These are phyloP conservation scores for Pyrrhoderma lamaoense DNA, from an alignment of 1,284 basidiomycete genomes.

Conservation along the genomic window DNA sequence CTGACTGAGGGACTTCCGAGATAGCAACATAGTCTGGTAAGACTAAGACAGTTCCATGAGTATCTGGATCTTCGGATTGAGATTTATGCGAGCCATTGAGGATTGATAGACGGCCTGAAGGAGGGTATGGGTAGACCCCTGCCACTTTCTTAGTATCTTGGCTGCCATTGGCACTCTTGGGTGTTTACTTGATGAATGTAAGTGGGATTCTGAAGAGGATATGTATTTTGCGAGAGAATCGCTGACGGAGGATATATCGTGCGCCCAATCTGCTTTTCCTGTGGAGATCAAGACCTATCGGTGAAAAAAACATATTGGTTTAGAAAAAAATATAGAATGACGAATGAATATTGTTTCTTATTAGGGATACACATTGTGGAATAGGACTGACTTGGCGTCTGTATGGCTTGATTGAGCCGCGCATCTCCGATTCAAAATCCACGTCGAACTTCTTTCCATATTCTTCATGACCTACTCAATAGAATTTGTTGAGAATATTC, in stretches of 20 bases:
- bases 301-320: too few species aligned
- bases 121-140: constrained; percentile 52
- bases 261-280: constrained; percentile 80
- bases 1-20: constrained; percentile 55
- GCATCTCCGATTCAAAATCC: constrained; percentile 72
- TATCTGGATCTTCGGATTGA: constrained; percentile 46
- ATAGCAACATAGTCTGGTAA: constrained; percentile 88
- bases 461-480: constrained; percentile 54
- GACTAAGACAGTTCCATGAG: constrained; percentile 67
- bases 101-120: constrained; percentile 58
- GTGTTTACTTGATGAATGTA: constrained; percentile 24
- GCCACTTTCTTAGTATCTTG: constrained; percentile 22
- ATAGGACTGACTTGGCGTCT: constrained; percentile 64
- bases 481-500: constrained; percentile 8
- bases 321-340: too few species aligned
- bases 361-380: neutral
- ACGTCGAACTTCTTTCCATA: constrained; percentile 65
- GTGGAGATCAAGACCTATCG: constrained; percentile 88
- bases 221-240: constrained; percentile 65
- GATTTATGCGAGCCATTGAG: constrained; percentile 76
- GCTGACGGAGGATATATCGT: constrained; percentile 61
- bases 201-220: constrained; percentile 26
- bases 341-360: neutral
- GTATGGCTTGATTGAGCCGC: constrained; percentile 79
- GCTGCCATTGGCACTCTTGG: constrained; percentile 15